Base-by-base conservation (phyloP, 805 yeast species). In the Kodamaea neixiangensis region DNA sequence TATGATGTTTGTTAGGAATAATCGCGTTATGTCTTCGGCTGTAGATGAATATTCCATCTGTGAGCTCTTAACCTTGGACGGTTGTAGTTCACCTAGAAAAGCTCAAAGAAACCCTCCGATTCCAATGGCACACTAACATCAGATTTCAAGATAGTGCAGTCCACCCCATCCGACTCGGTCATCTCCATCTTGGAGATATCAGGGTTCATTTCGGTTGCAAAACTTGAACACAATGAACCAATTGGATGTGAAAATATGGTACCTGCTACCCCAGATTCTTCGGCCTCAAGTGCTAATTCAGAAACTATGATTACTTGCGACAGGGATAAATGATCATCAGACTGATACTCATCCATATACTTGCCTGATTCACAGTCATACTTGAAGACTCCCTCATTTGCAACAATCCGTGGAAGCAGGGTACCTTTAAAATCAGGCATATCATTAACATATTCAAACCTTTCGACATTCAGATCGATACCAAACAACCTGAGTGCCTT, bases 1-100 rank as follows among this genome's bases (percentile, higher is more conserved):
- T 40, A 33, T 47, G 39, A 44, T 18, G 7, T 34, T 35, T 20
- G 22, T 34, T 44, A 33, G 31, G 31, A 25, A 25, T 25, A 25
- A 17, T 37, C 19, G 41, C 20, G 41, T 25, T 25, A 25, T 25
- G 31, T 25, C 31, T 25, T 25, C 11, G n/a, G n/a, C n/a, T n/a
- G n/a, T n/a, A n/a, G n/a, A n/a, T n/a, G n/a, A n/a, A n/a, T n/a
- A n/a, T n/a, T n/a, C n/a, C n/a, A n/a, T n/a, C n/a, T n/a, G n/a
- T n/a, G n/a, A n/a, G n/a, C n/a, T n/a, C n/a, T n/a, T n/a, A n/a
- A n/a, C n/a, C n/a, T n/a, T n/a, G n/a, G n/a, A n/a, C 11, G 31
- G 31, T 25, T 25, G 31, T 25, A 25, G 31, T 22, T 9, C 29
- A 22, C 7, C 11, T 25, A 25, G 31, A 9, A 25, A 3, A 25